Evolutionary conservation across 169 alveolate genomes (phyloP), one percentile per base, ranked within the genome.

Genomic region (Eimeria necatrix): DNA sequence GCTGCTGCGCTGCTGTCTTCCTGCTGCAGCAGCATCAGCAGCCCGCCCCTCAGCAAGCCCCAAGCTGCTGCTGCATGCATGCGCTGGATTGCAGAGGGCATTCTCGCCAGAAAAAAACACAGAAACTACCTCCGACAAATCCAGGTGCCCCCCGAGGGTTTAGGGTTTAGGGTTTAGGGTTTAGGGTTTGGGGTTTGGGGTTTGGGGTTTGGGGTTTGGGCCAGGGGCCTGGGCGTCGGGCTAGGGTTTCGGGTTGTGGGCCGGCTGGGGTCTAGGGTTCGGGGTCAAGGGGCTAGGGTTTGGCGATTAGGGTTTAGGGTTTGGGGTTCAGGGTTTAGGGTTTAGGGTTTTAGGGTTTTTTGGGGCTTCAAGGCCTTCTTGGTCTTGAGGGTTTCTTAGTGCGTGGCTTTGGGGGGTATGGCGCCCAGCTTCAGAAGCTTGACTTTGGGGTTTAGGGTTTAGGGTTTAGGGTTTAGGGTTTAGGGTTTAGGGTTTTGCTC

Each of bases 1-100:
- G 48, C 49, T 48, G 46, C 61, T 49, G 49, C 32, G 51, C 59
- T 78, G n/a, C 9, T 46, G 64, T 9, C 14, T 53, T 53, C 64
- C 64, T 14, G 4, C 71, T 74, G 73, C 89, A 73, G 60, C 48
- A 88, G 80, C 46, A 91, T 6, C 51, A 56, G 46, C 95, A 91
- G 60, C 78, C 83, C 14, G 49, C 20, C 16, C 4, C 6, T 26
- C 16, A 14, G n/a, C 73, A 4, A 26, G 16, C 4, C 6, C 73
- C 6, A 4, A 4, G 73, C 73, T 18, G 73, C 73, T 18, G n/a
- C 24, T 4, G 73, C n/a, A 7, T 61, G n/a, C n/a, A 14, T 4
- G 4, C 4, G 12, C 6, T 14, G 24, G n/a, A 61, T 20, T 7
- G 16, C 4, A 7, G 12, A 61, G 12, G 4, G 4, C 4, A 18